Evolutionary conservation across 1,139 yeast species (phyloP).

Genomic region (Pichia terricola): DNA sequence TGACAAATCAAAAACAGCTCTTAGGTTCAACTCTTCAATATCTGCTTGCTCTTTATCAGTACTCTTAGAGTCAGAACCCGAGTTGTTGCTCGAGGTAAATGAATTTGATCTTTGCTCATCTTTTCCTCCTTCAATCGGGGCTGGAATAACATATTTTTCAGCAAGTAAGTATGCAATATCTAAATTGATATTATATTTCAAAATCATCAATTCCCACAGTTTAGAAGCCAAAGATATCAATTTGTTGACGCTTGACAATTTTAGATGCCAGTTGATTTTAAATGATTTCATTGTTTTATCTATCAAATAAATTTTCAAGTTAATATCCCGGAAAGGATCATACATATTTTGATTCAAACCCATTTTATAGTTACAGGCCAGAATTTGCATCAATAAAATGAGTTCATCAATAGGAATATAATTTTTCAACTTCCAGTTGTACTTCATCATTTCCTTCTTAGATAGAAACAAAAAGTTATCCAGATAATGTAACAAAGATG

Average conservation of each 20-base stretch:
- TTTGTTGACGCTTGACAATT: slow-evolving; percentile 17
- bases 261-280: slow-evolving; percentile 17
- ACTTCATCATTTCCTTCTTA: slow-evolving; percentile 24
- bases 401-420: slow-evolving; percentile 55
- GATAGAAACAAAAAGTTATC: slow-evolving; percentile 45
- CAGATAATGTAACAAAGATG: slow-evolving; percentile 48
- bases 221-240: slow-evolving; percentile 14
- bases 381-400: slow-evolving; percentile 41
- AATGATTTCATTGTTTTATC: slow-evolving; percentile 16
- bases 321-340: slow-evolving; percentile 11
- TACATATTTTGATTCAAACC: slow-evolving; percentile 13
- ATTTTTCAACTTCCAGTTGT: slow-evolving; percentile 52
- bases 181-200: slow-evolving; percentile 13
- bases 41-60: not conserved
- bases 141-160: slow-evolving; percentile 10
- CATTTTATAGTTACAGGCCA: slow-evolving; percentile 43
- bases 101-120: not conserved
- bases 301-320: slow-evolving; percentile 17
- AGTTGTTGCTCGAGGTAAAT: slow-evolving; percentile 13
- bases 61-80: slow-evolving; percentile 5
- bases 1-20: not conserved
- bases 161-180: slow-evolving; percentile 16
- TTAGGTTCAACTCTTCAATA: too few relatives aligned
- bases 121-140: slow-evolving; percentile 5
- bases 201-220: slow-evolving; percentile 18